Evolutionary conservation across 306 rosid genomes (phyloP), one percentile per base, ranked within the genome.

Genomic region (Carpinus fangiana): DNA sequence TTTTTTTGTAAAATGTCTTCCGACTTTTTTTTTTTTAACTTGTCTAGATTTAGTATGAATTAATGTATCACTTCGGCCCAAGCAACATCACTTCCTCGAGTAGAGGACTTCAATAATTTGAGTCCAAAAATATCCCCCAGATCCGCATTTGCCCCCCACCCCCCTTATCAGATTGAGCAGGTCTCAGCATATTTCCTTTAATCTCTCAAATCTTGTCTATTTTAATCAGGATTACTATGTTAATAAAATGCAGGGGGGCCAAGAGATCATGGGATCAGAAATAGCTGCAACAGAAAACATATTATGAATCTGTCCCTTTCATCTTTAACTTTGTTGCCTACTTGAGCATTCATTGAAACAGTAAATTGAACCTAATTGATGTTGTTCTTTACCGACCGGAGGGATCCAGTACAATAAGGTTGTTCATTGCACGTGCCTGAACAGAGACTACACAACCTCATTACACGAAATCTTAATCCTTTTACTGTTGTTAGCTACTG

Each of bases 161-260:
- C 28, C 47, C 43, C 54, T 57, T 76, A 75, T 70, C 68, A n/a
- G 26, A 20, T 47, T 62, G 48, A 34, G 66, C 67, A 38, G 81
- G 87, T 38, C 86, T 86, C 87, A 80, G 51, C 86, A 80, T 50
- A 86, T 80, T 86, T 86, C 87, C 72, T 87, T 4, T 81, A 75
- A 86, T 86, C 90, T 81, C 78, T 23, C 65, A 13, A 7, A 26
- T 23, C 2, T 69, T 78, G 14, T 67, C 14, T 60, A 62, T n/a
- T 78, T 78, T 74, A 74, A 64, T 80, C 47, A 14, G 7, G 46
- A 47, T 76, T 68, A 73, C 50, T 53, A 38, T 69, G 65, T 4
- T 76, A 41, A 72, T 55, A 71, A 66, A 68, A 50, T 79, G 8
- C 16, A 12, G 76, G 73, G 66, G 43, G 86, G 74, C 88, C 88